Percentiles rank a stretch among this genome's conserved stretches.
phyloP scores from a whole-genome alignment of 768 basidiomycete genomes.

The Boletus pseudo-olivaceus region DNA sequence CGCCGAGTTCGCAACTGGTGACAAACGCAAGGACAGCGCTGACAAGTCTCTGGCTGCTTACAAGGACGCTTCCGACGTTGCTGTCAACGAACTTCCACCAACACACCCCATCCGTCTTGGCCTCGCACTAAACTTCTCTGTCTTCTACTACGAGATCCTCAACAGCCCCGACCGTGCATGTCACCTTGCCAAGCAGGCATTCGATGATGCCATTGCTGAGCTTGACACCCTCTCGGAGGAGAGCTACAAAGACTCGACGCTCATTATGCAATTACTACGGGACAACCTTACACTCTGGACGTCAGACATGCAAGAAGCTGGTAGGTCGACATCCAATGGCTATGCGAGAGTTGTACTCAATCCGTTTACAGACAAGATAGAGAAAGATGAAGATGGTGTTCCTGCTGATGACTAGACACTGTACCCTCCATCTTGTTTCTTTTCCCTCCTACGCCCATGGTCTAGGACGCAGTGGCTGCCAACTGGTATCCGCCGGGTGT shows the following conservation, averaged over 20 bases:
- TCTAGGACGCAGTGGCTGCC: conserved; percentile 11
- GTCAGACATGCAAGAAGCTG: conserved; percentile 93
- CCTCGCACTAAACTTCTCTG: conserved; percentile 98
- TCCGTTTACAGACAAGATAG: conserved; percentile 58
- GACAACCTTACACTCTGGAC: conserved; percentile 99
- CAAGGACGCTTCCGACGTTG: conserved; percentile 97
- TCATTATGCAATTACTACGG: conserved; percentile 95
- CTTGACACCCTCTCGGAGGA: conserved; percentile 98
- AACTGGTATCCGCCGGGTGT: conserved; percentile 10
- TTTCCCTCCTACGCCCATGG: conserved; percentile 18
- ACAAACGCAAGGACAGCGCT: conserved; percentile 94
- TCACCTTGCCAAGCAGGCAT: conserved; percentile 98
- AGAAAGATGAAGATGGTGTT: conserved; percentile 69
- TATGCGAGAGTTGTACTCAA: conserved; percentile 4
- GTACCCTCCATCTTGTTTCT: conserved; percentile 6
- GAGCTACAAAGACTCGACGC: conserved; percentile 98
- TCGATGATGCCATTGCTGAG: conserved; percentile 98
- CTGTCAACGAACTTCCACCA: conserved; percentile 90
- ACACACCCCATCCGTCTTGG: conserved; percentile 99
- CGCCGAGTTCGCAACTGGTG: conserved; percentile 96
- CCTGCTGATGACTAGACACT: conserved; percentile 61
- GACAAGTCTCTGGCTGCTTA: conserved; percentile 97
- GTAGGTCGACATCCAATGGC: conserved; percentile 43
- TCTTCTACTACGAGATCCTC: conserved; percentile 99
- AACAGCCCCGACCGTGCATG: conserved; percentile 98